These are phyloP conservation scores for Metschnikowia cerradonensis DNA, from an alignment of 805 yeast genomes.

Conservation along the genomic window DNA sequence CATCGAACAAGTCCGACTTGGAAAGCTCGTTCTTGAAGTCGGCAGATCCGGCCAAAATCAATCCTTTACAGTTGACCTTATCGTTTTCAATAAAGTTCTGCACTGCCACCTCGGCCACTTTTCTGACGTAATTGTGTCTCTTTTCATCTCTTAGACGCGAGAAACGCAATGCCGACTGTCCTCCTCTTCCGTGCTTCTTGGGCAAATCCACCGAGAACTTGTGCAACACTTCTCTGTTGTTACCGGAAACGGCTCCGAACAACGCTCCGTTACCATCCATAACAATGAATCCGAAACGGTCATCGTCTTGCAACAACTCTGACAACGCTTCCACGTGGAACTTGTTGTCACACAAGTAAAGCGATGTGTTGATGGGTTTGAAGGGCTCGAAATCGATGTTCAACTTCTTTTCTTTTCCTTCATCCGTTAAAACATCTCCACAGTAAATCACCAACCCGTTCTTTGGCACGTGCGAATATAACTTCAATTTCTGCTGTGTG, in stretches of 20 bases:
- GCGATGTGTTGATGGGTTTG: slow-evolving; percentile 97
- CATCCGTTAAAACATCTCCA: slow-evolving; percentile 96
- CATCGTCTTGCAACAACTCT: slow-evolving; percentile 92
- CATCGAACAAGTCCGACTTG: slow-evolving; percentile 89
- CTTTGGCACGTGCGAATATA: slow-evolving; percentile 84
- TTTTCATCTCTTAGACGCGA: slow-evolving; percentile 98
- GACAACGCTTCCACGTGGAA: slow-evolving; percentile 96
- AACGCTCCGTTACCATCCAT: slow-evolving; percentile 99
- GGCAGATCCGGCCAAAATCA: slow-evolving; percentile 97
- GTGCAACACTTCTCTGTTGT: slow-evolving; percentile 92
- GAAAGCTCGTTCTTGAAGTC: slow-evolving; percentile 95
- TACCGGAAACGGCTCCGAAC: slow-evolving; percentile 93
- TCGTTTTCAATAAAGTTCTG: slow-evolving; percentile 94
- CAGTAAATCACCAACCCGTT: slow-evolving; percentile 96
- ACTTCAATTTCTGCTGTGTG: slow-evolving; percentile 92
- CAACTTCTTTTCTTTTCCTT: slow-evolving; percentile 95
- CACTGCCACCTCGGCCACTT: slow-evolving; percentile 97
- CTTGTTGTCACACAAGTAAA: slow-evolving; percentile 92
- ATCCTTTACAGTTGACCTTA: slow-evolving; percentile 90
- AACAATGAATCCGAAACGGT: slow-evolving; percentile 93
- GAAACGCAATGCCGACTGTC: slow-evolving; percentile 99
- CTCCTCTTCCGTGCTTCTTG: slow-evolving; percentile 99
- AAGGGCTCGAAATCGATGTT: slow-evolving; percentile 98
- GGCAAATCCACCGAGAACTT: slow-evolving; percentile 96
- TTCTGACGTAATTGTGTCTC: slow-evolving; percentile 97